Base-by-base conservation (phyloP, 495 filamentous ascomycete genomes). In the Podospora comata region DNA sequence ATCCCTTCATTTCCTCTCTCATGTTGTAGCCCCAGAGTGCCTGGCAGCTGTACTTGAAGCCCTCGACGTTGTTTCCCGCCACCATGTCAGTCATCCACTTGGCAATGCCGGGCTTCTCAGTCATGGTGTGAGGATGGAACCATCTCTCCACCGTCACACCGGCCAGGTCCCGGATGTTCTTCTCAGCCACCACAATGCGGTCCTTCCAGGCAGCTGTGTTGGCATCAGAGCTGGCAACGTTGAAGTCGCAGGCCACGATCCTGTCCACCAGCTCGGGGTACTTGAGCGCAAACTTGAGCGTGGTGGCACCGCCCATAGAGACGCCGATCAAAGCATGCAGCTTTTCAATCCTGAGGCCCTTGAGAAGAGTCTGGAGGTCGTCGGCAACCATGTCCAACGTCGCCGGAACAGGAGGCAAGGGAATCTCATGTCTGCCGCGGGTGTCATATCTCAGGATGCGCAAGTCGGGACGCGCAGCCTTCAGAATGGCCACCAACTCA, bases 241-340 rank as follows among this genome's bases (percentile, higher is more conserved):
- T 92, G 72, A 91, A 93, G 77, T 94, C 92, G 79, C 91, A 94
- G 11, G 89, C 83, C 48, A 94, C 80, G 77, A 93, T 90, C 6
- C 79, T 80, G 18, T 67, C 79, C 4, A 93, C 73, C 48, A 84
- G 79, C 0, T 78, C 68, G 0, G 90, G 90, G 71, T 92, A 85
- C 27, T 83, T 85, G 26, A 93, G 83, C 1, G 90, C 87, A 62
- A 88, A 86, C 70, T 90, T 89, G 58, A 95, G 82, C 0, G 87
- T 82, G 4, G 91, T 93, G 15, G 89, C 89, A 57, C 91, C 92
- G 69, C 92, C 92, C 77, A 93, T 88, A 39, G 85, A 88, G 20
- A 95, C 91, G 44, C 92, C 92, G 63, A 93, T 82, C 5, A 93
- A 72, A 0, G 83, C 80, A 62, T 86, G 83, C 5, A 88, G 85